Conservation (phyloP, 73 alveolate species). For the Symbiodinium pilosum region DNA sequence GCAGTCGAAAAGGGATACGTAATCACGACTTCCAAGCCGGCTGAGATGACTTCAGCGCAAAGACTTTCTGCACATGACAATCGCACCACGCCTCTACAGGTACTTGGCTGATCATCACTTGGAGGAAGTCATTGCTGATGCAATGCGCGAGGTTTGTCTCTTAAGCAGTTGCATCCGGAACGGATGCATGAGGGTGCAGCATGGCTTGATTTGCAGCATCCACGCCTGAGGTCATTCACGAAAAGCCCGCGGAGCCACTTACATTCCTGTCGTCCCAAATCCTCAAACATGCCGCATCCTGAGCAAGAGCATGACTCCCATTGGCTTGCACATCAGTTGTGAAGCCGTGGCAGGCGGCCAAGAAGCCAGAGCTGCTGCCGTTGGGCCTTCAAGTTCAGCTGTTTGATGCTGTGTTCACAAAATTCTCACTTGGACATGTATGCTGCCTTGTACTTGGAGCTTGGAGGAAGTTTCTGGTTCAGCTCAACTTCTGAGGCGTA, state of each 20-base stretch:
- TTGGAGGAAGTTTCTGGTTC: too few species aligned
- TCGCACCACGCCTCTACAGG: too few species aligned
- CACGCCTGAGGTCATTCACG: conserved; percentile 85
- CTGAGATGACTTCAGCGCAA: too few species aligned
- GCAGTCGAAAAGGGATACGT: too few species aligned
- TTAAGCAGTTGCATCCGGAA: not conserved
- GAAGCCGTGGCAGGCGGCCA: not conserved
- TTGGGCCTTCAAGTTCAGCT: not conserved
- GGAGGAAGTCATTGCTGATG: conserved; percentile 89
- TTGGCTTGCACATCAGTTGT: not conserved
- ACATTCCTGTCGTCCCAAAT: conserved; percentile 48
- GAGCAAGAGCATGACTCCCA: not conserved
- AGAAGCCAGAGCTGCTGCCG: not conserved
- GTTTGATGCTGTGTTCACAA: too few species aligned
- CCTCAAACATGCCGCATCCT: conserved; percentile 52
- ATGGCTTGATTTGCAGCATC: too few species aligned
- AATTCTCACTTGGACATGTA: too few species aligned
- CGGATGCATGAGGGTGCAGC: not conserved
- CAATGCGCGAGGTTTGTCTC: conserved; percentile 62
- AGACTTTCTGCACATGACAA: too few species aligned
- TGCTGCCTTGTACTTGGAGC: too few species aligned
- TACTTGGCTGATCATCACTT: conserved; percentile 67
- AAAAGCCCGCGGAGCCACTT: conserved; percentile 76
- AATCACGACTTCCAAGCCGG: too few species aligned
- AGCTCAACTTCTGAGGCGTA: too few species aligned